phyloP scores from a whole-genome alignment of 345 rosid genomes.

The Brassica carinata region DNA sequence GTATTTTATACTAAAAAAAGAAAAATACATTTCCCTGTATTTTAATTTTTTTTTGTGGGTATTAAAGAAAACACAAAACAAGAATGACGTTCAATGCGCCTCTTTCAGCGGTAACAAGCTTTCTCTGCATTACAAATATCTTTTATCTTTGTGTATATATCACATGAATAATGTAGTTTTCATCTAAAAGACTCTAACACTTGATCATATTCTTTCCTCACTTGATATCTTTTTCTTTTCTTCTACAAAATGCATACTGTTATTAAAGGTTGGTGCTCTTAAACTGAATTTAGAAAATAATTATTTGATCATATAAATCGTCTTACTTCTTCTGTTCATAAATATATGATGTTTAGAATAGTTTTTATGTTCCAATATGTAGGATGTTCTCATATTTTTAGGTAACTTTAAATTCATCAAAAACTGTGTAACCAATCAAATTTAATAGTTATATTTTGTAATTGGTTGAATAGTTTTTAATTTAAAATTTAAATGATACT shows the following conservation, averaged over 20 bases:
- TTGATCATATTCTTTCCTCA: not conserved
- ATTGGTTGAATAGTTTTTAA: too few species aligned
- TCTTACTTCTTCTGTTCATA: too few species aligned
- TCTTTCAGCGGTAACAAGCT: slow-evolving; percentile 19
- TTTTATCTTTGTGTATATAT: not conserved
- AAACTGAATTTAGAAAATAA: not conserved
- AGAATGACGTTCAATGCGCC: slow-evolving; percentile 30
- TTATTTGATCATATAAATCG: not conserved
- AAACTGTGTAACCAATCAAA: too few species aligned
- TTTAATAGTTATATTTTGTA: too few species aligned
- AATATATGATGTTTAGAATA: too few species aligned
- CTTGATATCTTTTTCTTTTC: not conserved
- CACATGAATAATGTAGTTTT: slow-evolving; percentile 23
- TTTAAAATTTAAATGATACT: too few species aligned
- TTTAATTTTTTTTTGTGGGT: not conserved
- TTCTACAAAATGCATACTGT: not conserved
- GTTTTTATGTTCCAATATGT: too few species aligned
- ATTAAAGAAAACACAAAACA: slow-evolving; percentile 28
- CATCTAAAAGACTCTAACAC: not conserved
- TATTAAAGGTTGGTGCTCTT: not conserved
- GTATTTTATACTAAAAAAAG: slow-evolving; percentile 23
- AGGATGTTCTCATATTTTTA: too few species aligned
- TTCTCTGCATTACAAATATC: not conserved
- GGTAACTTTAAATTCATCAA: too few species aligned
- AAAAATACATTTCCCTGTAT: slow-evolving; percentile 36